Evolutionary conservation across 345 rosid genomes (phyloP).

Genomic region (Gossypium thurberi): DNA sequence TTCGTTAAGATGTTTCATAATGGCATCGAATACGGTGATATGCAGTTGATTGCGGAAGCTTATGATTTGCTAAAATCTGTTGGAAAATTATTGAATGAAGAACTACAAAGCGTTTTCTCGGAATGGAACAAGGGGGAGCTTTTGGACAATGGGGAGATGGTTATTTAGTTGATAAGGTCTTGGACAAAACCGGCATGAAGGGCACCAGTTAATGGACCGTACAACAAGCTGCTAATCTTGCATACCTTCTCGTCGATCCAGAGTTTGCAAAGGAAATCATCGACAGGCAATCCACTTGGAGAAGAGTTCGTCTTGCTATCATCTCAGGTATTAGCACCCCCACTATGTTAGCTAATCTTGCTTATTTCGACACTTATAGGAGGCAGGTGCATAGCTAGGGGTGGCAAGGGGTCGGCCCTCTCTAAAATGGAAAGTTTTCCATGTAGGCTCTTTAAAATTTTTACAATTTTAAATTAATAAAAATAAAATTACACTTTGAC

Average conservation of each 20-base stretch:
- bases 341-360: conserved; percentile 90
- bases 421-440: too few relatives aligned
- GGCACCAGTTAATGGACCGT: conserved; percentile 99
- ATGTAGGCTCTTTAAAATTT: too few relatives aligned
- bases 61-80: conserved; percentile 82
- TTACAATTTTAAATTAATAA: too few relatives aligned
- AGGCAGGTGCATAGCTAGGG: neutral
- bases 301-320: conserved; percentile 79
- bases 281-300: conserved; percentile 41
- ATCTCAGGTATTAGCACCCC: conserved; percentile 43
- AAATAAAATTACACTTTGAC: too few relatives aligned
- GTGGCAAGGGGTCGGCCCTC: too few relatives aligned
- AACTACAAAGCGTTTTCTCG: conserved; percentile 55
- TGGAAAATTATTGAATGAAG: conserved; percentile 84
- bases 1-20: conserved; percentile 96
- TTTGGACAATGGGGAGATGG: conserved; percentile 13
- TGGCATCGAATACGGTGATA: conserved; percentile 93
- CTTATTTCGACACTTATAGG: conserved; percentile 38
- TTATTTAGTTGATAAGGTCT: neutral
- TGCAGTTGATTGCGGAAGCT: conserved; percentile 95
- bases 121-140: conserved; percentile 98
- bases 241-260: neutral
- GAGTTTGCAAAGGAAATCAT: neutral
- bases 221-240: conserved; percentile 62
- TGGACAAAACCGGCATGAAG: conserved; percentile 75